Conservation (phyloP, 1,139 yeast species). For the Yamadazyma buinensis region DNA sequence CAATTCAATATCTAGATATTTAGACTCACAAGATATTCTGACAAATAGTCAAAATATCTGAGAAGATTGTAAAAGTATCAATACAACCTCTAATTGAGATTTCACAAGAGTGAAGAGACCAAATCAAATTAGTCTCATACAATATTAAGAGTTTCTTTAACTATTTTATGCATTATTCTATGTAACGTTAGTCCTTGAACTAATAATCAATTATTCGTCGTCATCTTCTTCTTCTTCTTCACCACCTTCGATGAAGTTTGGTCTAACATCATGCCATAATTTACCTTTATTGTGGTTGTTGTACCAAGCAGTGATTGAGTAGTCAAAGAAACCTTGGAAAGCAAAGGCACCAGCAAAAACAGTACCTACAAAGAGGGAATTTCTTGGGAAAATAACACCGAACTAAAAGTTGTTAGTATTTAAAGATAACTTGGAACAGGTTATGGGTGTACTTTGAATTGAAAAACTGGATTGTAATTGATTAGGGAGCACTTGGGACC, state of each 20-base stretch:
- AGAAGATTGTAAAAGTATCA: too few species aligned
- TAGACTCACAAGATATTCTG: too few species aligned
- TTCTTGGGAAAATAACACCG: conserved; percentile 76
- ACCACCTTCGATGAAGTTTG: conserved; percentile 54
- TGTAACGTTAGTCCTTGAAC: neutral
- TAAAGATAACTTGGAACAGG: too few species aligned
- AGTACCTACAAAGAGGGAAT: conserved; percentile 85
- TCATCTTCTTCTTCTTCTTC: conserved; percentile 62
- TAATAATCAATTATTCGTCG: conserved; percentile 23
- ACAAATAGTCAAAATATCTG: too few species aligned
- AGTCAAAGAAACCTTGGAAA: conserved; percentile 83
- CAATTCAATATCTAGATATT: too few species aligned
- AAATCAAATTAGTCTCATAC: too few species aligned
- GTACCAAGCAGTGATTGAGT: conserved; percentile 75
- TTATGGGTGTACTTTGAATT: too few species aligned
- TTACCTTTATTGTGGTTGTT: conserved; percentile 90
- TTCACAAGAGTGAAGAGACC: too few species aligned
- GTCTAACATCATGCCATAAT: conserved; percentile 94
- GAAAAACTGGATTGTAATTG: too few species aligned
- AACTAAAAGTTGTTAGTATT: conserved; percentile 18
- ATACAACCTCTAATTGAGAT: too few species aligned
- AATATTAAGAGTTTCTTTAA: too few species aligned
- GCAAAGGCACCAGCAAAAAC: conserved; percentile 84
- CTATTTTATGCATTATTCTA: conserved; percentile 4
- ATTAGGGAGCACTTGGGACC: too few species aligned